Evolutionary conservation across 306 rosid genomes (phyloP), one percentile per base, ranked within the genome.

Genomic region (Spatholobus suberectus): DNA sequence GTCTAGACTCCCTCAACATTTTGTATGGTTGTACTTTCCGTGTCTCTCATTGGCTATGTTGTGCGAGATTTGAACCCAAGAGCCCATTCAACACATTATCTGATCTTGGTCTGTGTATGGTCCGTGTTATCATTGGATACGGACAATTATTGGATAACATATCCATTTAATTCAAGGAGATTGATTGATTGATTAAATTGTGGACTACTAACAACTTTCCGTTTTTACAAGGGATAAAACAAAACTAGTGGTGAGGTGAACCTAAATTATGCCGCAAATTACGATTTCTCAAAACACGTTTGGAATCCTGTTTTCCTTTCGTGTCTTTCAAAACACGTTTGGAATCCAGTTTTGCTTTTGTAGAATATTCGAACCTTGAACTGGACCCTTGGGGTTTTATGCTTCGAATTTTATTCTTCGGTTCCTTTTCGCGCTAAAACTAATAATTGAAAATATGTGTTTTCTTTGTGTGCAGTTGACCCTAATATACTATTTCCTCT

Each of bases 261-360:
- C 4, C 57, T 78, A 58, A 54, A 63, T 78, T 69, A 24, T 44
- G 67, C 57, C 59, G 27, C 62, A 55, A 72, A 76, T 67, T 65
- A 40, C 35, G 37, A 77, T 61, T 71, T 15, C 21, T 43, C 74
- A 15, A 27, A 20, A 17, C 69, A 86, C 67, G 81, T 66, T 58
- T 63, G 75, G 86, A 68, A 86, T 78, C 73, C 1, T 26, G 70
- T 52, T 5, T 40, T 40, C 55, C 61, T 52, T 63, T 63, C 11
- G 8, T 18, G 27, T 46, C 44, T 46, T 65, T 62, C 63, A 46
- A 37, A 37, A 13, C 74, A 86, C 80, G 81, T 66, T 58, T 58
- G 55, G 86, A 49, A 86, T 82, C 69, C 1, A 46, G 41, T 40
- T 5, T 51, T 40, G 63, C 75, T 29, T 73, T 78, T 6, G 0